phyloP scores from a whole-genome alignment of 345 rosid genomes.

The Dovyalis caffra region DNA sequence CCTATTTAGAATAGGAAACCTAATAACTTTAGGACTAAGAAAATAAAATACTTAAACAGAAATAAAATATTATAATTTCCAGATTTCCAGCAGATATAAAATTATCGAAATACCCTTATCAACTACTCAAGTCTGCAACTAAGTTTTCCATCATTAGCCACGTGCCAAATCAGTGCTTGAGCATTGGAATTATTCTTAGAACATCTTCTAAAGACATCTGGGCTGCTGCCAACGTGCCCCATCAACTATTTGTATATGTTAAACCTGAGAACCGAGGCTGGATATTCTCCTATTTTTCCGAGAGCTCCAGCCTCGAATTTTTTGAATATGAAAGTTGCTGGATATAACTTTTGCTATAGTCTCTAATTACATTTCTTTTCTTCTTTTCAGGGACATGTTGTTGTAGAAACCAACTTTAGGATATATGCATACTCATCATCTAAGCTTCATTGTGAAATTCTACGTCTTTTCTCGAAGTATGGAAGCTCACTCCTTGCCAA shows the following conservation, averaged over 20 bases:
- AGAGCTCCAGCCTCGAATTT: background rate
- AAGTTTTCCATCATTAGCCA: no score
- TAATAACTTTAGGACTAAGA: no score
- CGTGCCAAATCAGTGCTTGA: no score
- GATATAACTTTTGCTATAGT: background rate
- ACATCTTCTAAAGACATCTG: no score
- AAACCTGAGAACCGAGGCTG: background rate
- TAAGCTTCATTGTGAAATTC: constrained; percentile 85
- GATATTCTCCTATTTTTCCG: background rate
- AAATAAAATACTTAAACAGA: no score
- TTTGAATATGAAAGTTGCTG: background rate
- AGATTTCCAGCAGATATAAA: no score
- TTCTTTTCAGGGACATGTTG: constrained; percentile 72
- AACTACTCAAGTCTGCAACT: no score
- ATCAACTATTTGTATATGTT: background rate
- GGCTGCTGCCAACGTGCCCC: no score
- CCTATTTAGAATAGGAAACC: no score
- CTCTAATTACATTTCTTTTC: constrained; percentile 10
- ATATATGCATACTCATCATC: constrained; percentile 90
- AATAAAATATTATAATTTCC: no score
- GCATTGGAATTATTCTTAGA: no score
- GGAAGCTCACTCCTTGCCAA: background rate
- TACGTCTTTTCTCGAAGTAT: constrained; percentile 91
- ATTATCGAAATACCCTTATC: no score
- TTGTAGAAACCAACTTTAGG: constrained; percentile 94